These are phyloP conservation scores for Neurospora sp. DNA, from an alignment of 2,329 filamentous ascomycete species.

Conservation along the genomic window DNA sequence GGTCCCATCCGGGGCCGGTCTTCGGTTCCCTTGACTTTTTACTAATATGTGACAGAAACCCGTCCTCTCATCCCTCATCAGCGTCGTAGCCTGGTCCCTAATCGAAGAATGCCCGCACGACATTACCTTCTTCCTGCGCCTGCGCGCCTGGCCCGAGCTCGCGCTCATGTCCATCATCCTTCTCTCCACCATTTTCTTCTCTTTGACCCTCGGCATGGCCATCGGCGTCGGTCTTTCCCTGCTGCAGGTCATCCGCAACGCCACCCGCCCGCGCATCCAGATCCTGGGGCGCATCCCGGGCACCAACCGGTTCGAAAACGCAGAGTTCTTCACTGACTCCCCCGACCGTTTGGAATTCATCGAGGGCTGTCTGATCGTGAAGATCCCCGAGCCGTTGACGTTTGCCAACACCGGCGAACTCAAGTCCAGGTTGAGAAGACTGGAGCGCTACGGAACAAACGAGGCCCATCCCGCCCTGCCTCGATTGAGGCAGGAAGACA, in stretches of 20 bases:
- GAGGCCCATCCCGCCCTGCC: conserved; percentile 81
- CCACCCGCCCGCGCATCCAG: conserved; percentile 87
- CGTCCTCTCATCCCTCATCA: conserved; percentile 87
- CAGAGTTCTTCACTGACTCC: conserved; percentile 49
- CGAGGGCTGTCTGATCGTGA: conserved; percentile 88
- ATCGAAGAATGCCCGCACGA: conserved; percentile 95
- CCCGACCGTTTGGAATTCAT: conserved; percentile 74
- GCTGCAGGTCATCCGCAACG: conserved; percentile 80
- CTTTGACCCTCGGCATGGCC: conserved; percentile 84
- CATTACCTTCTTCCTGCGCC: conserved; percentile 76
- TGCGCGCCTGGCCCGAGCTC: conserved; percentile 79
- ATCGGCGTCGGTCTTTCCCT: conserved; percentile 87
- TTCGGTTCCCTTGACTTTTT: conserved; percentile 1
- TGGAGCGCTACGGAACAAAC: conserved; percentile 85
- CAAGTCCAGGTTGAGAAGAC: conserved; percentile 68
- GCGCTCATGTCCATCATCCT: conserved; percentile 86
- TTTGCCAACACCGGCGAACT: conserved; percentile 95
- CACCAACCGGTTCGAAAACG: conserved; percentile 22
- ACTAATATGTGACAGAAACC: conserved; percentile 57
- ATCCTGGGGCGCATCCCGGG: conserved; percentile 67
- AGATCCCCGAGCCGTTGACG: conserved; percentile 92
- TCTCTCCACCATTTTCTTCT: conserved; percentile 87
- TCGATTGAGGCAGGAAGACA: conserved; percentile 62
- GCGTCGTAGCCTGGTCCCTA: conserved; percentile 86
- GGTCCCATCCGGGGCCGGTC: not conserved